Conservation (phyloP, 495 filamentous ascomycete genomes). For the Talaromyces nanjingensis region DNA sequence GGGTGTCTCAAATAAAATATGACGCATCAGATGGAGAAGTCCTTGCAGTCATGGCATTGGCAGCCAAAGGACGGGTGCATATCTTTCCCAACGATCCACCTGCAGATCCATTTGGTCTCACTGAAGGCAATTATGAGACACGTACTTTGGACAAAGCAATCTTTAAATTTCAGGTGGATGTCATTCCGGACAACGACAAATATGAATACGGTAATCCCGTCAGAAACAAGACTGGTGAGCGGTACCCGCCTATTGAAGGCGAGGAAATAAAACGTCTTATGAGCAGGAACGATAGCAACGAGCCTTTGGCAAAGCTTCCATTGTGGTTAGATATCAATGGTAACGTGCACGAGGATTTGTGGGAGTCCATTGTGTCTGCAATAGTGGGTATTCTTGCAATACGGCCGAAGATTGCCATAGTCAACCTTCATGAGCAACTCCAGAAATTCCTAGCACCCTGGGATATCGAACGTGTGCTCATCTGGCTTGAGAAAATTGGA, state of each 20-base stretch:
- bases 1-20: constrained; percentile 22
- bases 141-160: constrained; percentile 60
- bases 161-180: constrained; percentile 54
- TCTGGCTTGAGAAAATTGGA: constrained; percentile 55
- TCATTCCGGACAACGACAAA: constrained; percentile 43
- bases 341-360: constrained; percentile 50
- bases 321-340: constrained; percentile 77
- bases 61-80: constrained; percentile 51
- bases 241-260: background rate
- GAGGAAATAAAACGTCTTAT: background rate
- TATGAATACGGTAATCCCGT: constrained; percentile 60
- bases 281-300: background rate
- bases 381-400: constrained; percentile 52
- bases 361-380: constrained; percentile 56
- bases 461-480: constrained; percentile 34
- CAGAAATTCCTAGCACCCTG: constrained; percentile 1
- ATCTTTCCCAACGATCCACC: constrained; percentile 51
- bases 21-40: constrained; percentile 55
- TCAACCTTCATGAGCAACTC: background rate
- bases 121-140: constrained; percentile 64
- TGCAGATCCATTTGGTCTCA: constrained; percentile 63
- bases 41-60: constrained; percentile 62
- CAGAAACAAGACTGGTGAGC: constrained; percentile 7
- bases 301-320: constrained; percentile 42
- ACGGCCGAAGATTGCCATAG: constrained; percentile 48